These are phyloP conservation scores for Chlamydomonas asymmetrica DNA, from an alignment of 139 green algal genomes.

Conservation along the genomic window DNA sequence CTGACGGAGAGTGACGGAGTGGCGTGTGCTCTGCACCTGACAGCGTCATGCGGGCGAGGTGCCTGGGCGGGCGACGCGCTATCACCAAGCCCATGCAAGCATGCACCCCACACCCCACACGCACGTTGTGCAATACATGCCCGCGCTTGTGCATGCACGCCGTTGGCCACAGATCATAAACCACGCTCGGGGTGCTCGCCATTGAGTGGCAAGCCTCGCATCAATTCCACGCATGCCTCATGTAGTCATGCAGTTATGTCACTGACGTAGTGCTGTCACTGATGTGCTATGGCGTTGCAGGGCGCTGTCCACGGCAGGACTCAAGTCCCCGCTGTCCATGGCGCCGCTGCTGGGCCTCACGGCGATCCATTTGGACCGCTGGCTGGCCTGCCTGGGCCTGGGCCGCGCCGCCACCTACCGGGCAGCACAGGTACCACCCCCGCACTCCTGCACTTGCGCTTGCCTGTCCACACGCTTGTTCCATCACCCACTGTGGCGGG, in stretches of 20 bases:
- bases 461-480: no score
- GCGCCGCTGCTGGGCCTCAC: slow-evolving; percentile 24
- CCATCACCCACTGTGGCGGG: not conserved
- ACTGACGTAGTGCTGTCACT: not conserved
- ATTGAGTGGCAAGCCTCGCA: no score
- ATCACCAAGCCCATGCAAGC: no score
- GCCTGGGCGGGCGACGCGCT: no score
- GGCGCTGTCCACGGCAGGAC: no score
- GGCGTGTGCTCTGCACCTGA: not conserved
- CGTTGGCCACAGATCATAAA: not conserved
- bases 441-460: no score
- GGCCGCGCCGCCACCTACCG: not conserved
- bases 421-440: no score
- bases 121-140: no score
- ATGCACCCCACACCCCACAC: no score
- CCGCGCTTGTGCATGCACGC: not conserved
- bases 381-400: slow-evolving; percentile 4
- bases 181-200: not conserved
- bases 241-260: not conserved
- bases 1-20: not conserved
- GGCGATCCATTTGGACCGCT: slow-evolving; percentile 21
- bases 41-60: no score
- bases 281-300: slow-evolving; percentile 9
- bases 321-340: slow-evolving; percentile 1
- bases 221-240: not conserved